Percentiles rank a stretch among this genome's conserved stretches.
Evolutionary conservation across 768 basidiomycete genomes (phyloP).

Genomic region (Pleurotus giganteus): DNA sequence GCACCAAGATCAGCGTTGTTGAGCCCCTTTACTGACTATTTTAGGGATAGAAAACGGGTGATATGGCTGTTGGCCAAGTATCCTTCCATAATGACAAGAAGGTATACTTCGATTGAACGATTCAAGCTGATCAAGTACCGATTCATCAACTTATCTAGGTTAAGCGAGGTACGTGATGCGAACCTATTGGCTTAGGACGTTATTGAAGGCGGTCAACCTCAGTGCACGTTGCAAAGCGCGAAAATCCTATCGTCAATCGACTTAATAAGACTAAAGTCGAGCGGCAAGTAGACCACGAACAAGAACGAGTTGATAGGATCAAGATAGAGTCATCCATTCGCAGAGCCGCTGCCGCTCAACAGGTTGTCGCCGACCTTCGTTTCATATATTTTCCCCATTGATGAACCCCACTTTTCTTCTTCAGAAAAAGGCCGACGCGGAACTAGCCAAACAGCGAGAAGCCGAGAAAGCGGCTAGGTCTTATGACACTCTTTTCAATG

Average conservation of each 20-base stretch:
- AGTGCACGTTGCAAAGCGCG: conserved; percentile 80
- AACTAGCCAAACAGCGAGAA: conserved; percentile 72
- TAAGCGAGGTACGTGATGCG: conserved; percentile 14
- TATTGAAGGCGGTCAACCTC: not conserved
- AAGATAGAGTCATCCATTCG: conserved; percentile 71
- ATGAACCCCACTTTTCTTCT: not conserved
- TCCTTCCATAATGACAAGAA: conserved; percentile 91
- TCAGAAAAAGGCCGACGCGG: conserved; percentile 78
- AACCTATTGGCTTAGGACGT: not conserved
- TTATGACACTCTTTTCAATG: conserved; percentile 79
- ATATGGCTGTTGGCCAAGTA: conserved; percentile 96
- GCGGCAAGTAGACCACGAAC: conserved; percentile 85
- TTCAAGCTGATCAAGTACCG: not conserved
- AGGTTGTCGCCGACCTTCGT: conserved; percentile 39
- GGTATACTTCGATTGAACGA: conserved; percentile 35
- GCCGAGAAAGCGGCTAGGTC: conserved; percentile 87
- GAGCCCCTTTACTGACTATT: not conserved
- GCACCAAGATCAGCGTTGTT: conserved; percentile 10
- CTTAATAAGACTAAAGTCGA: conserved; percentile 92
- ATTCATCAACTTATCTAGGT: conserved; percentile 8
- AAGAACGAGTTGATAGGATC: conserved; percentile 78
- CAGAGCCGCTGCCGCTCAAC: conserved; percentile 60
- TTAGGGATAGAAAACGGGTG: conserved; percentile 81
- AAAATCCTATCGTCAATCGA: conserved; percentile 89
- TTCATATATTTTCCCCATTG: not conserved